Base-by-base conservation (phyloP, 2,329 filamentous ascomycete genomes). In the Exophiala sideris region DNA sequence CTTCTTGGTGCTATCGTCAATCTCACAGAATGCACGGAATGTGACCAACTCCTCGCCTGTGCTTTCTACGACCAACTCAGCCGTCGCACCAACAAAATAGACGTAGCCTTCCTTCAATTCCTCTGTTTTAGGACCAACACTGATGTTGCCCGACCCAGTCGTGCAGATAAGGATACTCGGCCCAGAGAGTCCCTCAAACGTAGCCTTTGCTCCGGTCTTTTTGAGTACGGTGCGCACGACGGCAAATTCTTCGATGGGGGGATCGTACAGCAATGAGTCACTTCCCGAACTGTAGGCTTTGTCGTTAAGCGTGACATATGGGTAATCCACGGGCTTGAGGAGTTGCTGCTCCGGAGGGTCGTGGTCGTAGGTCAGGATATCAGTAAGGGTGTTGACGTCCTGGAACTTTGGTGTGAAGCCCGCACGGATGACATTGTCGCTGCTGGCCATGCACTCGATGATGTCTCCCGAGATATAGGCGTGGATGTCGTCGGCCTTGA, bases 351-450 rank as follows among this genome's bases (percentile, higher is more conserved):
- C 86, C 61, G 96, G 96, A 2, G 94, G 92, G 0, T 94, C 91
- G 66, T 95, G 96, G 64, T 86, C 89, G 77, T 99, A 99, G 0
- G 94, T 99, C 62, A 99, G 76, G 86, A 96, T 95, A 58, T 84
- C 80, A 33, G 92, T 90, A 9, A 99, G 79, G 0, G 91, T 97
- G 50, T 85, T 75, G 18, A 97, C 89, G 64, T 99, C 94, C 76
- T 97, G 96, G 81, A 96, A 99, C 71, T 99, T 99, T 52, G 94
- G 94, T 0, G 94, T 99, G 73, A 99, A 94, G 40, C 94, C 94
- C 0, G 94, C 94, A 52, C 94, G 90, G 48, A 99, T 91, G 34
- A 99, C 94, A 63, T 99, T 99, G 79, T 99, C 94, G n/a, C 89
- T 95, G 7, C 90, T 87, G 0, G 94, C 94, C 94, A 99, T 99